Percentiles rank a stretch among this genome's conserved stretches.
Conservation (phyloP, 1,284 basidiomycete genomes). For the Boletus austroedulis region DNA sequence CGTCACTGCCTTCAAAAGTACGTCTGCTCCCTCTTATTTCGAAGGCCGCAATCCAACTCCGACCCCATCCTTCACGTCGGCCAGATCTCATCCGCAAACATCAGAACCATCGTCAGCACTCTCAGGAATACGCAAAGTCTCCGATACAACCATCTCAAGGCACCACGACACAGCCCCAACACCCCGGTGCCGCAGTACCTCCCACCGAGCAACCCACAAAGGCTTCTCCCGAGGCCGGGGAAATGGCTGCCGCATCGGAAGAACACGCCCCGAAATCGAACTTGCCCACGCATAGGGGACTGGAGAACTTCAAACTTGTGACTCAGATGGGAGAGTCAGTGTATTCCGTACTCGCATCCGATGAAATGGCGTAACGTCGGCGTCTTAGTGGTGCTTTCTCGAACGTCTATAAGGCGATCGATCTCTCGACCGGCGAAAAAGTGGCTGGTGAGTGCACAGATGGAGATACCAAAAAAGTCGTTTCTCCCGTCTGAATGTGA, state of each 20-base stretch:
- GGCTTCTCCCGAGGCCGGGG: conserved; percentile 44
- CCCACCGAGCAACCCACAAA: conserved; percentile 36
- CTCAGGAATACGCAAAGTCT: conserved; percentile 30
- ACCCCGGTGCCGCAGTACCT: conserved; percentile 29
- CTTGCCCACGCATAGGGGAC: conserved; percentile 81
- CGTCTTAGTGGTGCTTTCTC: conserved; percentile 87
- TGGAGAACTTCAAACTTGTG: conserved; percentile 79
- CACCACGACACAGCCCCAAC: conserved; percentile 25
- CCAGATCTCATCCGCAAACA: conserved; percentile 84
- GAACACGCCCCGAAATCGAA: conserved; percentile 71
- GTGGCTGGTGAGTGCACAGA: conserved; percentile 68
- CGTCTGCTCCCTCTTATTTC: conserved; percentile 13
- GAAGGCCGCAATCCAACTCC: conserved; percentile 18
- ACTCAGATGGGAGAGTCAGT: conserved; percentile 96
- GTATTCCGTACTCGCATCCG: conserved; percentile 8
- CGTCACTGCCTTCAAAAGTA: conserved; percentile 75
- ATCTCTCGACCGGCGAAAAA: conserved; percentile 73
- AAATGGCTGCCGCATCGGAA: conserved; percentile 70
- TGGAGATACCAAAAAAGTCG: conserved; percentile 12
- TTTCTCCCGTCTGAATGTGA: conserved; percentile 7
- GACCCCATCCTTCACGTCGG: conserved; percentile 14
- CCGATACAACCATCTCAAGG: conserved; percentile 35
- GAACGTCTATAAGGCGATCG: conserved; percentile 93
- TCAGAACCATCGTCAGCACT: conserved; percentile 46
- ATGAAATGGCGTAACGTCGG: conserved; percentile 11